Percentiles rank a stretch among this genome's conserved stretches.
Evolutionary conservation across 1,139 yeast species (phyloP).

Genomic region (Insectozyma bohioensis): DNA sequence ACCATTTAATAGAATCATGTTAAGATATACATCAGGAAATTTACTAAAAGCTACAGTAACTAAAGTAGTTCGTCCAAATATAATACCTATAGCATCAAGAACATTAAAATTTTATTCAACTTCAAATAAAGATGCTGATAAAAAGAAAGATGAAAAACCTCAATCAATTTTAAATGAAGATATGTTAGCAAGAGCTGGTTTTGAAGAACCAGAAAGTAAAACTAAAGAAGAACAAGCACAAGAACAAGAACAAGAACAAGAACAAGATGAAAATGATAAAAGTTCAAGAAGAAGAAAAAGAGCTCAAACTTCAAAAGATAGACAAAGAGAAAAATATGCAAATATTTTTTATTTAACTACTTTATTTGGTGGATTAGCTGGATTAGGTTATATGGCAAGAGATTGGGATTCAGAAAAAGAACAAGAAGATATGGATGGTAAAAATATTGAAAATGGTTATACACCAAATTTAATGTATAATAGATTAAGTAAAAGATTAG

Average conservation of each 20-base stretch:
- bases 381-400: constrained; percentile 74
- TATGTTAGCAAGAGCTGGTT: constrained; percentile 78
- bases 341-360: constrained; percentile 65
- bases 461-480: constrained; percentile 63
- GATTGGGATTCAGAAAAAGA: constrained; percentile 86
- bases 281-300: constrained; percentile 50
- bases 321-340: constrained; percentile 61
- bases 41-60: constrained; percentile 1
- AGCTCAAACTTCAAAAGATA: constrained; percentile 60
- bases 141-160: constrained; percentile 29
- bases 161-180: constrained; percentile 77
- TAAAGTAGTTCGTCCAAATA: constrained; percentile 1
- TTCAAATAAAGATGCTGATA: constrained; percentile 14
- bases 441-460: constrained; percentile 65
- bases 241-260: constrained; percentile 3
- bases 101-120: constrained; percentile 21
- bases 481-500: constrained; percentile 69
- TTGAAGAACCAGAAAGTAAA: constrained; percentile 43
- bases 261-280: constrained; percentile 6
- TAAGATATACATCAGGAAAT: constrained; percentile 3
- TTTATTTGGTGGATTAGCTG: constrained; percentile 61
- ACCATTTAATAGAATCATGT: too few species aligned
- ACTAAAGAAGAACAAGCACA: constrained; percentile 12
- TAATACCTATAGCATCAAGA: constrained; percentile 5
- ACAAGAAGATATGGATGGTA: constrained; percentile 48